Conservation (phyloP, 768 basidiomycete species). For the Rickenella mellea region DNA sequence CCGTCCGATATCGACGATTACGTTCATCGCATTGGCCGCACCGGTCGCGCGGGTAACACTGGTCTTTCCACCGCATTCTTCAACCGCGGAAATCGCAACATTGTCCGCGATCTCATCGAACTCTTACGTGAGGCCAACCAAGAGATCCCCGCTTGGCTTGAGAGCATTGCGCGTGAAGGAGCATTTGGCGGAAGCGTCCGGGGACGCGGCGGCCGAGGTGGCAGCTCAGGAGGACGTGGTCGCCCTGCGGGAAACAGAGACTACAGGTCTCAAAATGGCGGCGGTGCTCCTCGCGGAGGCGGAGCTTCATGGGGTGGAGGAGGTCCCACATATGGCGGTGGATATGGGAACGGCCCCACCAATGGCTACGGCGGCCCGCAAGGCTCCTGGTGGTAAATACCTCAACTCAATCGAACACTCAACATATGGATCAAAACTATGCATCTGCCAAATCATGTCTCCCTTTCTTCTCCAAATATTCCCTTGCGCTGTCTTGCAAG, state of each 20-base stretch:
- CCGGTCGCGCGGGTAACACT: constrained; percentile 97
- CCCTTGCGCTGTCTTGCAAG: constrained; percentile 10
- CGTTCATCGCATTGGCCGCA: constrained; percentile 96
- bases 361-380: constrained; percentile 16
- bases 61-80: constrained; percentile 95
- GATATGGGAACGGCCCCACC: constrained; percentile 15
- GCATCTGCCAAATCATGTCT: background rate
- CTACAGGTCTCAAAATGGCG: constrained; percentile 25
- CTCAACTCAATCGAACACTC: background rate
- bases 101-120: constrained; percentile 86
- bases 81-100: constrained; percentile 87
- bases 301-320: constrained; percentile 26
- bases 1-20: constrained; percentile 99
- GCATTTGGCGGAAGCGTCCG: constrained; percentile 51
- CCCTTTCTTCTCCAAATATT: constrained; percentile 8
- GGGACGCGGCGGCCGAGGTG: constrained; percentile 41
- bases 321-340: constrained; percentile 15
- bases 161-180: constrained; percentile 74
- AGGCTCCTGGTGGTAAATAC: constrained; percentile 39
- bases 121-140: constrained; percentile 94
- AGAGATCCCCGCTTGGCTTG: constrained; percentile 87
- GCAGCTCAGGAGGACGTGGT: constrained; percentile 45
- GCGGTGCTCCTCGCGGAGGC: constrained; percentile 19
- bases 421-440: background rate
- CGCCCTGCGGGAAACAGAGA: constrained; percentile 43